Conservation (phyloP, 768 basidiomycete genomes). For the Leccinum rimulosum region DNA sequence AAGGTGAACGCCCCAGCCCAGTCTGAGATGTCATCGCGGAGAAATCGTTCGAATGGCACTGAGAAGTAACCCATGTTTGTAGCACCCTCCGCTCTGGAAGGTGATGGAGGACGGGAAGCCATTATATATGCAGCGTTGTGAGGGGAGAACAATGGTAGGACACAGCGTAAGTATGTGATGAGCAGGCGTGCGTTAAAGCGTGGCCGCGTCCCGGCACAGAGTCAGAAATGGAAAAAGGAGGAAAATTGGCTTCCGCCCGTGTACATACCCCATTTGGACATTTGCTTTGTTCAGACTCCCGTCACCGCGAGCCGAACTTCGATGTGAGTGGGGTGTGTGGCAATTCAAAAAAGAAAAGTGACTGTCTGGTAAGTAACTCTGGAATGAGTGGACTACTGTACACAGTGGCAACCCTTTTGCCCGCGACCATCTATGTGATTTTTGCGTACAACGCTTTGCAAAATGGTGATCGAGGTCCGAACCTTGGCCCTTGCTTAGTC, state of each 20-base stretch:
- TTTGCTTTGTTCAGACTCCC: background rate
- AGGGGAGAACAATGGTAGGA: conserved; percentile 17
- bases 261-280: background rate
- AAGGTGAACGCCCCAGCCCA: conserved; percentile 83
- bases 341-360: background rate
- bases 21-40: conserved; percentile 71
- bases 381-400: background rate
- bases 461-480: background rate
- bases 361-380: background rate
- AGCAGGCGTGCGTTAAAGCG: conserved; percentile 6
- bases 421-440: background rate
- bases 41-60: conserved; percentile 68
- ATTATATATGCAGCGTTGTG: conserved; percentile 21
- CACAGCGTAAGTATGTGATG: conserved; percentile 1
- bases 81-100: conserved; percentile 32
- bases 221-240: background rate
- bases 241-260: background rate
- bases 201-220: background rate
- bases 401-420: background rate
- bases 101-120: conserved; percentile 40
- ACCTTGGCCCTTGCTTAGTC: conserved; percentile 20
- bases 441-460: background rate
- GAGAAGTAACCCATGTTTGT: conserved; percentile 56
- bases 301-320: background rate
- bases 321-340: background rate